These are phyloP conservation scores for Xylariaceae sp. DNA, from an alignment of 2,329 filamentous ascomycete species.

Conservation along the genomic window DNA sequence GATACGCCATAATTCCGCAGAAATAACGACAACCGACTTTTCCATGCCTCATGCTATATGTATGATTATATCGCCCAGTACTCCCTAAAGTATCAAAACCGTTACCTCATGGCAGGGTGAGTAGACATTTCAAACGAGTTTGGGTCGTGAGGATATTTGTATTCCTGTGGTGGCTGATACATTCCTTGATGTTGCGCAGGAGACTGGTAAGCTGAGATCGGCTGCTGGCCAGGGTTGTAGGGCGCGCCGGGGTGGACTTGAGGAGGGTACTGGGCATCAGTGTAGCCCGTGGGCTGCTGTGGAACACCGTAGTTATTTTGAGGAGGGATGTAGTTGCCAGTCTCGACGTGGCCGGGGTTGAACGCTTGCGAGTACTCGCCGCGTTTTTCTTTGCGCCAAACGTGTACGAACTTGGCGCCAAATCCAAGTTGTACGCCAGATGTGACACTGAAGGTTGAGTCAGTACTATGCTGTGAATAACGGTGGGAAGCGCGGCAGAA, in stretches of 20 bases:
- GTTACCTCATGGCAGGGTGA: no score
- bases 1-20: no score
- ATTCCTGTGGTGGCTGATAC: no score
- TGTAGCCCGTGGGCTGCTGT: background rate
- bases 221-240: background rate
- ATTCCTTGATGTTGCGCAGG: no score
- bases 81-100: no score
- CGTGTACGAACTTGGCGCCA: conserved; percentile 22
- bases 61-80: no score
- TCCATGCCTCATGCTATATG: no score
- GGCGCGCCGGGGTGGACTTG: background rate
- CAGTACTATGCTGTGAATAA: background rate
- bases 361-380: conserved; percentile 19
- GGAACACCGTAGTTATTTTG: background rate
- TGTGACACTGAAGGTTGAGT: conserved; percentile 12
- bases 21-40: no score
- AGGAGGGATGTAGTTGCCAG: background rate
- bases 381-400: conserved; percentile 19
- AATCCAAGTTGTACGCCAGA: conserved; percentile 21
- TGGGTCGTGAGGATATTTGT: no score
- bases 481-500: background rate
- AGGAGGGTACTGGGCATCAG: background rate
- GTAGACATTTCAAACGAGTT: no score
- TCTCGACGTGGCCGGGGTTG: conserved; percentile 12
- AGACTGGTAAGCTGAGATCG: background rate